Base-by-base conservation (phyloP, 1,284 basidiomycete genomes). In the Pseudozyma pruni region DNA sequence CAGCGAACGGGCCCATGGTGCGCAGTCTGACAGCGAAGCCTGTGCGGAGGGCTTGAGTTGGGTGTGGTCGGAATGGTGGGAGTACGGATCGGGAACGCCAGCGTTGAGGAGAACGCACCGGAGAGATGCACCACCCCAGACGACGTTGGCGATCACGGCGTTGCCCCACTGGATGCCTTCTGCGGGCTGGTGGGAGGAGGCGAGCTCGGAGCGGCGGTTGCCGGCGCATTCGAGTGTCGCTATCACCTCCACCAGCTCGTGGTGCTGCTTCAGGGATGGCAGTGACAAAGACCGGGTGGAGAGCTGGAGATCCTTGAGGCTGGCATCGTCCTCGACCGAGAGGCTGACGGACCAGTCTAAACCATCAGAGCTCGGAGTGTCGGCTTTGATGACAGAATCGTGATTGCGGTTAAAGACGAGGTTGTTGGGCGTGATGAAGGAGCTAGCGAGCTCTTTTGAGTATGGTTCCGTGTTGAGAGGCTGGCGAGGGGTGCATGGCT, bases 211-310 rank as follows among this genome's bases (percentile, higher is more conserved):
- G 8, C 73, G 37, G n/a, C 74, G 50, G 29, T 76, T 76, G 1
- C 73, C 73, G 8, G 74, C 74, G 20, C 74, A 76, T 40, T 76
- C 73, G 32, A 76, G 56, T 1, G 68, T 71, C 14, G 74, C 72
- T 4, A 59, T 41, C 8, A 75, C 52, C 22, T 60, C 45, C 33
- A 51, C 33, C 4, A 48, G 44, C 9, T 38, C 22, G 34, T 53
- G 45, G 8, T 49, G 29, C 10, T 29, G 16, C 43, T 71, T 43
- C 8, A 74, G 34, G n/a, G 49, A 34, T 2, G 50, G 52, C 13
- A 74, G 47, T 8, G 49, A 40, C 1, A 57, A 34, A 10, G 22
- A 32, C 2, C 29, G 39, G n/a, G 27, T 25, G 4, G 20, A 29
- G 1, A 43, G 1, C 5, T 17, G 25, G 8, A 51, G n/a, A 1